phyloP scores from a whole-genome alignment of 2,329 filamentous ascomycete genomes.

The Aspergillus clavatus region DNA sequence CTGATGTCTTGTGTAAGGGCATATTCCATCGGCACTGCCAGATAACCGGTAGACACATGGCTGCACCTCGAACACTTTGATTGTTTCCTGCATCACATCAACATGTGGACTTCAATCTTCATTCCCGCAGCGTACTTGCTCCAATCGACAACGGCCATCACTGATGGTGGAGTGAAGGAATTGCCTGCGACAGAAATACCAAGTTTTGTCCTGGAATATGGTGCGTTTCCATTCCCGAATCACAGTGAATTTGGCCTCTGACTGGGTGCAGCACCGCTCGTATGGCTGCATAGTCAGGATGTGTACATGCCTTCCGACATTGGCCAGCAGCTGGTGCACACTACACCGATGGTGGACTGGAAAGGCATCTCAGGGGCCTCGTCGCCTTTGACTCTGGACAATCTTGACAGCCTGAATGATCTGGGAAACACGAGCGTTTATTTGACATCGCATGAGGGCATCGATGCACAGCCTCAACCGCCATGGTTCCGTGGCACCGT shows the following conservation, averaged over 20 bases:
- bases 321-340: constrained; percentile 43
- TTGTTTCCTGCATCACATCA: neutral
- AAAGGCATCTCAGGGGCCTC: constrained; percentile 35
- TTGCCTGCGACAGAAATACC: constrained; percentile 30
- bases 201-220: constrained; percentile 44
- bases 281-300: constrained; percentile 49
- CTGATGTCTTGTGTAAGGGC: neutral
- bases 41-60: neutral
- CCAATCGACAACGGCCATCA: neutral
- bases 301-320: constrained; percentile 49
- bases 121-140: neutral
- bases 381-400: constrained; percentile 43
- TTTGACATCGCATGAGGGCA: constrained; percentile 47
- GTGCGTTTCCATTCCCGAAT: constrained; percentile 21
- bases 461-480: constrained; percentile 40
- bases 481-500: constrained; percentile 50
- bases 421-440: constrained; percentile 45
- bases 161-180: neutral
- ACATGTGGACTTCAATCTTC: neutral
- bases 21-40: neutral
- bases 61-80: neutral
- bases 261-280: constrained; percentile 42
- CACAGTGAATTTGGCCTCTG: no score
- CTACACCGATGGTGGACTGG: constrained; percentile 43
- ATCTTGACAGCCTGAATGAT: constrained; percentile 46